These are phyloP conservation scores for Colletotrichum sansevieriae DNA, from an alignment of 2,329 filamentous ascomycete genomes.

Conservation along the genomic window DNA sequence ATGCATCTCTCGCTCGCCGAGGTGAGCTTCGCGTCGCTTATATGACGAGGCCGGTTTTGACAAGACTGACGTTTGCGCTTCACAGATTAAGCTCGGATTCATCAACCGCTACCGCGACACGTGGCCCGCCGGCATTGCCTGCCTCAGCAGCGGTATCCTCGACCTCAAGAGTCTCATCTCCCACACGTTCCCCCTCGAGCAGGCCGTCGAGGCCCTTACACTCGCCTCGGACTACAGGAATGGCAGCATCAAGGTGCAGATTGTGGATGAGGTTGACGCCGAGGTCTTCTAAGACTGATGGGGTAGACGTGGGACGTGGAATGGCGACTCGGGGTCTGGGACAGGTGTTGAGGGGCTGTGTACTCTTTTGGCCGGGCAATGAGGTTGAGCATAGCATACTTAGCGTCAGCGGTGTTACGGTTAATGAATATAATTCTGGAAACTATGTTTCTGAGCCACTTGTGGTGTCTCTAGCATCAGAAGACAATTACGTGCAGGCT, in stretches of 20 bases:
- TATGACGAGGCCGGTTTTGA: fast-evolving
- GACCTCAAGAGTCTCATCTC: conserved; percentile 73
- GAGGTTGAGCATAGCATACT: conserved; percentile 13
- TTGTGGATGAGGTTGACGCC: conserved; percentile 46
- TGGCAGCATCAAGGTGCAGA: conserved; percentile 53
- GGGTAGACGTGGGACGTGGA: too few species aligned
- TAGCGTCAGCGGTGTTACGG: conserved; percentile 17
- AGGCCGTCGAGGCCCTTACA: conserved; percentile 66
- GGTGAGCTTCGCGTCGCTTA: conserved; percentile 49
- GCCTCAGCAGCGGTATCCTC: conserved; percentile 69
- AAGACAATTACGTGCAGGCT: too few species aligned
- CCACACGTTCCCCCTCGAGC: conserved; percentile 72
- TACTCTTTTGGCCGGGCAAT: too few species aligned
- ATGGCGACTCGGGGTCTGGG: not conserved
- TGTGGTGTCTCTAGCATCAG: too few species aligned
- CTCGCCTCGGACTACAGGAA: conserved; percentile 51
- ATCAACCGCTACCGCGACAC: conserved; percentile 79
- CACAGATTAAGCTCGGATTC: conserved; percentile 74
- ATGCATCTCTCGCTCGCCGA: conserved; percentile 75
- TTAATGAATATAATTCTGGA: conserved; percentile 10
- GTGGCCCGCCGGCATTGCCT: conserved; percentile 75
- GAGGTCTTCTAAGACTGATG: conserved; percentile 23
- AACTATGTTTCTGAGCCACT: not conserved
- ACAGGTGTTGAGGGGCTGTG: not conserved
- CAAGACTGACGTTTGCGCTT: conserved; percentile 1